Base-by-base conservation (phyloP, 345 rosid genomes). In the Populus davidiana region DNA sequence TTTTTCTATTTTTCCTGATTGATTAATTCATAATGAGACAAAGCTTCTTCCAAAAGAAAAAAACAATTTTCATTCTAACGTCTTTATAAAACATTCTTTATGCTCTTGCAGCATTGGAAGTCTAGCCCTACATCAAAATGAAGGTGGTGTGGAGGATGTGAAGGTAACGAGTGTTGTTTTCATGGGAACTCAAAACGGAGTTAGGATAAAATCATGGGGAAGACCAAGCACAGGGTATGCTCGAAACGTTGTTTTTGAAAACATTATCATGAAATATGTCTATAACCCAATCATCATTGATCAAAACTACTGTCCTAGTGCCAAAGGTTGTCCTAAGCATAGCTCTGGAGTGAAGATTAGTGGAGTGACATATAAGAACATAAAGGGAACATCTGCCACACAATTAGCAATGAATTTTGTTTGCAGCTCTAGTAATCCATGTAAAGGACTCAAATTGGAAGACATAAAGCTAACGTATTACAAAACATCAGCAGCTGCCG, bases 161-260 rank as follows among this genome's bases (percentile, higher is more conserved):
- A 83, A 81, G 3, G 79, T 88, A 33, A 71, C 83, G 17, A 56
- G 64, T 41, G 83, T 74, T 16, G 68, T 72, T 6, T 81, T 88
- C 75, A 80, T 67, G 2, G 86, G 85, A 31, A 78, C 89, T 1
- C 76, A 80, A n/a, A 88, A 86, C 35, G 91, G 91, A 44, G 86
- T 88, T 33, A 77, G 91, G 27, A 86, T 88, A 71, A 88, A 86
- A 70, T 83, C 91, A 72, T 88, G 89, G 88, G 88, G 82, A 0
- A 83, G 88, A 73, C 66, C 80, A 10, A 78, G 79, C 73, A 80
- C 69, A 0, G 71, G 83, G 18, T 86, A 69, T 74, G 88, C 76
- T 39, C 80, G 67, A 65, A 73, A 82, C 68, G 70, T 86, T 38
- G 11, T 80, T 27, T 88, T 85, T 78, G 76, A 67, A 35, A 77